Conservation (phyloP, 1,284 basidiomycete genomes). For the Rhodotorula sp. region DNA sequence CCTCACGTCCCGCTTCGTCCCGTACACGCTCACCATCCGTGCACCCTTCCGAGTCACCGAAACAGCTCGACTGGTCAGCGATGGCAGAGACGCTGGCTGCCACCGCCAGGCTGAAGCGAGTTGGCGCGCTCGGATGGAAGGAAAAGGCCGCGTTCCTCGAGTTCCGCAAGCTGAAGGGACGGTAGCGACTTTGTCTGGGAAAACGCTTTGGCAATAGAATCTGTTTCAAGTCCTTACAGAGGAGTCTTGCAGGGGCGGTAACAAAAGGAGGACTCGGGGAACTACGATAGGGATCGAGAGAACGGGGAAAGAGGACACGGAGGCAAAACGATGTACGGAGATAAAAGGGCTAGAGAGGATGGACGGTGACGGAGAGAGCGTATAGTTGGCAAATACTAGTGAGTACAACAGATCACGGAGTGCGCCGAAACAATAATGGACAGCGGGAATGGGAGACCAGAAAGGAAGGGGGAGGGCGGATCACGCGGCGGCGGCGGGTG, state of each 20-base stretch:
- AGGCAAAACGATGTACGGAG: too few relatives aligned
- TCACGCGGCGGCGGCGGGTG: neutral
- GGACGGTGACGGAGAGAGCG: too few relatives aligned
- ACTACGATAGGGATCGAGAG: too few relatives aligned
- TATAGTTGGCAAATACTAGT: too few relatives aligned
- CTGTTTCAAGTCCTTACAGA: too few relatives aligned
- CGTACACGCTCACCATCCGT: slow-evolving; percentile 24
- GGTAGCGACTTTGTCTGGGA: neutral
- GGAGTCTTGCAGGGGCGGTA: neutral
- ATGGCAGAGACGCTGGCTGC: slow-evolving; percentile 24
- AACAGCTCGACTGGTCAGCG: slow-evolving; percentile 21
- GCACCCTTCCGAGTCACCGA: slow-evolving; percentile 14
- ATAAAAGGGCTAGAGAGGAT: too few relatives aligned
- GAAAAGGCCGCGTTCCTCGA: slow-evolving; percentile 32
- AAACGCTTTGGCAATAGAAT: too few relatives aligned
- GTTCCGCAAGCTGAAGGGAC: slow-evolving; percentile 12
- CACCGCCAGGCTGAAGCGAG: slow-evolving; percentile 23
- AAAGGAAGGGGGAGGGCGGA: neutral
- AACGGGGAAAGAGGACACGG: too few relatives aligned
- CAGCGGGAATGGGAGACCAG: neutral
- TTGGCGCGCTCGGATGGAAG: slow-evolving; percentile 25
- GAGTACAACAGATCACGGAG: too few relatives aligned
- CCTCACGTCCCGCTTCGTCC: slow-evolving; percentile 14
- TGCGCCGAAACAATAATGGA: neutral
- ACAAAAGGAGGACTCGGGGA: neutral